Percentiles rank a stretch among this genome's conserved stretches.
Conservation (phyloP, 805 yeast genomes). For the Kodamaea laetipori region DNA sequence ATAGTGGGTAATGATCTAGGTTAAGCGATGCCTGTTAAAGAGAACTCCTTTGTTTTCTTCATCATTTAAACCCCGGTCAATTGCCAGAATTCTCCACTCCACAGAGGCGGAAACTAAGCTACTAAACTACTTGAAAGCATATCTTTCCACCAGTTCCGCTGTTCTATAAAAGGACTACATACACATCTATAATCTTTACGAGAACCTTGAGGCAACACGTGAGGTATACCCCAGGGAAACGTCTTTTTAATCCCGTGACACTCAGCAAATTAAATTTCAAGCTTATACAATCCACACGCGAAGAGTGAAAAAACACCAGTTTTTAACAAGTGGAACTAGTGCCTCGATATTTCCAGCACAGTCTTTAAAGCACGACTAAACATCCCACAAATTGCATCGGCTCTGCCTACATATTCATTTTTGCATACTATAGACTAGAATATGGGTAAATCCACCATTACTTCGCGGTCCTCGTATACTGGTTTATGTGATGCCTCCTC, state of each 20-base stretch:
- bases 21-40: no score
- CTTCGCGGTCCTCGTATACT: conserved; percentile 6
- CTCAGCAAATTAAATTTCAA: conserved; percentile 7
- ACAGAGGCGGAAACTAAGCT: no score
- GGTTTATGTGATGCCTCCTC: background rate
- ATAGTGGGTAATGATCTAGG: background rate
- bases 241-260: conserved; percentile 4
- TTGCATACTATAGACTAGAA: background rate
- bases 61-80: background rate
- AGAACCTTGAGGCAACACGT: background rate
- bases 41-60: background rate
- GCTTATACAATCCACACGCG: conserved; percentile 4
- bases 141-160: no score
- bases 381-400: background rate
- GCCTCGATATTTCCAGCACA: background rate
- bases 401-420: background rate
- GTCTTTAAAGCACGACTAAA: background rate
- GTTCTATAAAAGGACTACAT: no score
- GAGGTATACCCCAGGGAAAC: background rate
- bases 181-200: no score
- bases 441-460: conserved; percentile 4
- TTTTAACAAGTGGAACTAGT: background rate
- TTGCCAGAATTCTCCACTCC: no score
- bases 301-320: conserved; percentile 3
- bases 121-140: no score